Evolutionary conservation across 23 red algal genomes (phyloP).

Genomic region (Gracilaria domingensis): DNA sequence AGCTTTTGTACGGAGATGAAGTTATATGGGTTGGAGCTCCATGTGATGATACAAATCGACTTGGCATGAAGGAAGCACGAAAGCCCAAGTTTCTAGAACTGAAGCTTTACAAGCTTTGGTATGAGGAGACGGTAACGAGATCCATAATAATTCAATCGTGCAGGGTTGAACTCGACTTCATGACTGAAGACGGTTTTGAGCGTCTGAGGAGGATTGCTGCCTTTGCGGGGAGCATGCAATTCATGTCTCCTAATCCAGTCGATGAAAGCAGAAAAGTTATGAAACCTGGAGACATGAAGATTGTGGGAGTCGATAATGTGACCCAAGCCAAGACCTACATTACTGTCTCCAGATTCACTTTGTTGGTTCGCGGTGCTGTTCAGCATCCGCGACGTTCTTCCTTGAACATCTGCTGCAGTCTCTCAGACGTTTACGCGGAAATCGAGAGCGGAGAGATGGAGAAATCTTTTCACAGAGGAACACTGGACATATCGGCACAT

Average conservation of each 20-base stretch:
- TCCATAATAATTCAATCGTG: not conserved
- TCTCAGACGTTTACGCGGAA: not conserved
- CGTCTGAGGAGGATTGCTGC: not conserved
- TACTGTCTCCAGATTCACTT: not conserved
- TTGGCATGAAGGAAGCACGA: not conserved
- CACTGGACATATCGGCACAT: not conserved
- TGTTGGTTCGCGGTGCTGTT: not conserved
- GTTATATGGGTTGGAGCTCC: not conserved
- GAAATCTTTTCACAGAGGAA: not conserved
- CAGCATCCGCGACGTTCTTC: not conserved
- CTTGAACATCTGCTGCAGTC: not conserved
- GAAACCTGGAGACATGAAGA: not conserved
- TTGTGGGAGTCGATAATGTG: not conserved
- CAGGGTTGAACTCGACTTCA: not conserved
- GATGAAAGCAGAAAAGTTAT: not conserved
- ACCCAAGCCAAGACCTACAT: not conserved
- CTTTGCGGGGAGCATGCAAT: not conserved
- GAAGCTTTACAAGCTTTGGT: constrained; percentile 18
- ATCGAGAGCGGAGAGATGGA: not conserved
- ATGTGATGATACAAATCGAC: not conserved
- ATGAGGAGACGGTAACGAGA: not conserved
- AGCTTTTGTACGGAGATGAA: not conserved
- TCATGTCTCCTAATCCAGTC: too few relatives aligned
- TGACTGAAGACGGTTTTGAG: not conserved
- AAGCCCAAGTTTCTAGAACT: not conserved